Evolutionary conservation across 108 stramenopile genomes (phyloP), one percentile per base, ranked within the genome.

Genomic region (Stephanodiscus minutulus): DNA sequence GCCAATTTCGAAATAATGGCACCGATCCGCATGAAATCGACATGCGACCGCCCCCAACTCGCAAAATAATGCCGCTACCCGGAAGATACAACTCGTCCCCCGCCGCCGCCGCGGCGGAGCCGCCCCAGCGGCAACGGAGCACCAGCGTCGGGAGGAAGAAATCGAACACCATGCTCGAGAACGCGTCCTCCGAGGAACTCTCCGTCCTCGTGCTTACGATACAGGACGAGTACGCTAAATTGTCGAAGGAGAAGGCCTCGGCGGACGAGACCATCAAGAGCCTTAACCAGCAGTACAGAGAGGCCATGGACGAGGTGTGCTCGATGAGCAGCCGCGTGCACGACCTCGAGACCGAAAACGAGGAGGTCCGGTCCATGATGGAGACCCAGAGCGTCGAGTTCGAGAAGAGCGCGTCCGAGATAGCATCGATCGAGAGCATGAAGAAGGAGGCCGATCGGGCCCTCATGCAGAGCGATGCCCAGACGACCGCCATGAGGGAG

Each of bases 151-250:
- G 64, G 25, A 66, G 53, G 53, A 64, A 64, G 47, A 66, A 48
- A 18, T 33, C 48, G 15, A 66, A 48, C 21, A 31, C 61, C 41
- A 73, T 79, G 78, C 72, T 79, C 22, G 78, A 72, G 47, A 72
- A 72, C 55, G 78, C 78, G 13, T 73, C 78, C 33, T 66, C 78
- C 54, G 65, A 79, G 46, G 78, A 79, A 27, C 78, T 79, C 47
- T 79, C 78, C 37, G 78, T 79, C 47, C 78, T 79, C 53, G 78
- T 79, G 47, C 67, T 79, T 13, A 79, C 78, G 24, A 79, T 79
- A 54, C 78, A 79, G 59, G 78, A 79, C 37, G 78, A 72, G 41
- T 79, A 79, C 44, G 78, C 78, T 53, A 72, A 79, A 57, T 25
- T 79, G 1, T 72, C 78, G 28, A 72, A 72, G 52, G 78, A 79